These are phyloP conservation scores for Hypocrella siamensis DNA, from an alignment of 2,329 filamentous ascomycete genomes.

Conservation along the genomic window DNA sequence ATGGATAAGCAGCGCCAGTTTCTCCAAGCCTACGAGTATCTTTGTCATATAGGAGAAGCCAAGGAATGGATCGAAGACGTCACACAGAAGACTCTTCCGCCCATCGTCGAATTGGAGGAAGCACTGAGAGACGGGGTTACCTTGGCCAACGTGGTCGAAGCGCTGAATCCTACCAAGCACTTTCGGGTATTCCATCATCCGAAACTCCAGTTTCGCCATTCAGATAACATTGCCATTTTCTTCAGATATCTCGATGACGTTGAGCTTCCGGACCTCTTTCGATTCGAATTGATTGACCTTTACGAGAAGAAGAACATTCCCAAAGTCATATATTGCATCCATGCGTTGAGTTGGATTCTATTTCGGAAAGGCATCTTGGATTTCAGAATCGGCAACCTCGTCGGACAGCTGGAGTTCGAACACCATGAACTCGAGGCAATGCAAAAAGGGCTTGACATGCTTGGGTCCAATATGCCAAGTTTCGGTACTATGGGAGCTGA, in stretches of 20 bases:
- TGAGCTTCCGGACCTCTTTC: conserved; percentile 84
- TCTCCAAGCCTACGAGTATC: conserved; percentile 91
- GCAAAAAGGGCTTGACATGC: conserved; percentile 91
- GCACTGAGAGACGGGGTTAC: conserved; percentile 86
- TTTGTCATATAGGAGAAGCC: conserved; percentile 96
- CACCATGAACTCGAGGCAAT: conserved; percentile 94
- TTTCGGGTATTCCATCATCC: conserved; percentile 74
- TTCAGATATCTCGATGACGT: conserved; percentile 87
- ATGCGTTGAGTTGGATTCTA: conserved; percentile 92
- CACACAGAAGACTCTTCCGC: conserved; percentile 69
- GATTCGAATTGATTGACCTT: conserved; percentile 91
- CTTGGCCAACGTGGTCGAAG: conserved; percentile 82
- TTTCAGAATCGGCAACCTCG: conserved; percentile 91
- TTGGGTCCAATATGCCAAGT: conserved; percentile 90
- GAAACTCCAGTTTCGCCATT: conserved; percentile 84
- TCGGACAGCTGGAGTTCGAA: conserved; percentile 93
- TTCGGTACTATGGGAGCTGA: conserved; percentile 96
- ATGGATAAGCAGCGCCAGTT: conserved; percentile 99
- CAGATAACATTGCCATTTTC: conserved; percentile 94
- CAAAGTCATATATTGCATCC: conserved; percentile 97
- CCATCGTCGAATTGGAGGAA: conserved; percentile 88
- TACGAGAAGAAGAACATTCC: conserved; percentile 99
- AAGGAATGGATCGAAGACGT: conserved; percentile 98
- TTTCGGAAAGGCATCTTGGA: conserved; percentile 89
- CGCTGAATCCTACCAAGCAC: conserved; percentile 61